Evolutionary conservation across 441 rosid genomes (phyloP).

Genomic region (Aleurites moluccanus): DNA sequence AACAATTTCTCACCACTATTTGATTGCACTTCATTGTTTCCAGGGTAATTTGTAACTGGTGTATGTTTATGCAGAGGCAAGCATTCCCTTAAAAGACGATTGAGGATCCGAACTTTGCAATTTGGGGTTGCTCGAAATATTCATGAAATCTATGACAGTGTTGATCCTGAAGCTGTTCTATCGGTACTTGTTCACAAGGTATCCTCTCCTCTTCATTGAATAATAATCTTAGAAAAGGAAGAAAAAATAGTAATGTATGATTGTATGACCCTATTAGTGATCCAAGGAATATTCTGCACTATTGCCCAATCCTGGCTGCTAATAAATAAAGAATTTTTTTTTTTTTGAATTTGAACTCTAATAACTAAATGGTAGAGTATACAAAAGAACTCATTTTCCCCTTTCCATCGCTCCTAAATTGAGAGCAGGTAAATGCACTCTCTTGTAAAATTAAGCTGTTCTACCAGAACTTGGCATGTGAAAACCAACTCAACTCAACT

Average conservation of each 20-base stretch:
- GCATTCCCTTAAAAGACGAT: slow-evolving; percentile 72
- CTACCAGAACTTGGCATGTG: neutral
- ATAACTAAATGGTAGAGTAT: neutral
- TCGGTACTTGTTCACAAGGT: slow-evolving; percentile 96
- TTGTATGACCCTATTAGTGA: neutral
- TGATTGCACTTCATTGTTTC: slow-evolving; percentile 11
- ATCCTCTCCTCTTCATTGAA: slow-evolving; percentile 17
- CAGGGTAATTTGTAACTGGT: slow-evolving; percentile 22
- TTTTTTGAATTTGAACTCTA: neutral
- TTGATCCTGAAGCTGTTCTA: slow-evolving; percentile 82
- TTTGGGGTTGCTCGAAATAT: slow-evolving; percentile 73
- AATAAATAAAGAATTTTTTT: neutral
- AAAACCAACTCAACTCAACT: neutral
- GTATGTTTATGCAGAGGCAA: slow-evolving; percentile 51
- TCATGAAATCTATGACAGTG: slow-evolving; percentile 82
- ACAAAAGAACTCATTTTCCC: neutral
- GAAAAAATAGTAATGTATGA: neutral
- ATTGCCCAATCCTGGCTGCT: neutral
- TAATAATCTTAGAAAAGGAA: too few species aligned
- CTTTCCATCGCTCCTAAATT: neutral
- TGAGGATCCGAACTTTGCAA: slow-evolving; percentile 89
- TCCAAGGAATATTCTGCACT: neutral
- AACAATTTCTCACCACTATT: neutral
- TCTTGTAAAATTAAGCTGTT: neutral
- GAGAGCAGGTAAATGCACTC: neutral